Base-by-base conservation (phyloP, 768 basidiomycete species). In the Lentinula aciculospora region DNA sequence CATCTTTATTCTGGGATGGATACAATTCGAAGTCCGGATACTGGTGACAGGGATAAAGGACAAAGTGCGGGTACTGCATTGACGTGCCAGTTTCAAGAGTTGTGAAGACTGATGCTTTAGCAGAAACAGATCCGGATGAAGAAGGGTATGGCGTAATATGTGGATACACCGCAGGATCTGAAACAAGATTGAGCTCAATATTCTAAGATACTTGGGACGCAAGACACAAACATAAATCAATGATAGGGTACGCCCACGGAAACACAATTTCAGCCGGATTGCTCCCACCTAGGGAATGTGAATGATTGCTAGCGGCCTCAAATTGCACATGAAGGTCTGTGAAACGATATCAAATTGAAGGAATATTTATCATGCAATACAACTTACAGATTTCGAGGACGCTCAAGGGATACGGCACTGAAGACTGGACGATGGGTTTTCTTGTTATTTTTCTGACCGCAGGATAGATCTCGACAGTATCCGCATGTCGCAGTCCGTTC, bases 91-190 rank as follows among this genome's bases (percentile, higher is more conserved):
- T 4, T 31, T 47, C 10, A 10, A 12, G 9, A n/a, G 23, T 9
- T 23, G 7, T 15, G 46, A 8, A 47, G 17, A 23, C 19, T 4
- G 25, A 12, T 8, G 15, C 10, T 3, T 17, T 15, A 15, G 36
- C 10, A 27, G 4, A 7, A 29, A 17, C 2, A 48, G 31, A 34
- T n/a, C 19, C 32, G 13, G 6, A 9, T 19, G 23, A 3, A 29
- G 74, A 76, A 29, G 74, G 76, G 62, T 75, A 80, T 39, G 76
- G 66, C 54, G 71, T 64, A 51, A 78, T 68, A 61, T 74, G 58
- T 34, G 80, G 77, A 60, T 75, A 74, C 29, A 72, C 69, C 15
- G 73, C 62, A 19, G 76, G 74, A 66, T 79, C 78, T 79, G 48
- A 34, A 19, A 56, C 15, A 53, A 39, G 23, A 56, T 54, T 53